These are phyloP conservation scores for Pythium myriotylum DNA, from an alignment of 352 stramenopile genomes.

Conservation along the genomic window DNA sequence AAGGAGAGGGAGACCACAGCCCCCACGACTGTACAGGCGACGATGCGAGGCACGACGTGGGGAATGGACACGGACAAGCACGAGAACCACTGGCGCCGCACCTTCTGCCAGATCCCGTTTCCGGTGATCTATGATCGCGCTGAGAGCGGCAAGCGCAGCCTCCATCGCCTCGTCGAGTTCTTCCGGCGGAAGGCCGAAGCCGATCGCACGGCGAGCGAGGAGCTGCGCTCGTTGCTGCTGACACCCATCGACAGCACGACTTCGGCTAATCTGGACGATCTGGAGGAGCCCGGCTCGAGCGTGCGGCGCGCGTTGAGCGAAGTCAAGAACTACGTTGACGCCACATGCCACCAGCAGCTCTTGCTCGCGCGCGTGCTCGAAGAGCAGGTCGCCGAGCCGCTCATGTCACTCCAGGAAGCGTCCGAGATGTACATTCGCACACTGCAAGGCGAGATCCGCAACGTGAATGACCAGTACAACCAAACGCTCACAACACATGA, in stretches of 20 bases:
- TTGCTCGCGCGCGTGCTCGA: conserved; percentile 77
- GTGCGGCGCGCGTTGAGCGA: conserved; percentile 63
- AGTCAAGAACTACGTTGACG: conserved; percentile 63
- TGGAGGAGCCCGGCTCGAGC: conserved; percentile 73
- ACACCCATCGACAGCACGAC: conserved; percentile 28
- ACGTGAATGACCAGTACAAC: conserved; percentile 74
- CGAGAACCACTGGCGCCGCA: conserved; percentile 86
- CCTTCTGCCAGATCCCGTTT: conserved; percentile 88
- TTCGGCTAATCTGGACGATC: conserved; percentile 43
- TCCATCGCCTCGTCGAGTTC: conserved; percentile 72
- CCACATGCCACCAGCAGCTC: conserved; percentile 66
- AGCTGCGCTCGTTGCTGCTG: conserved; percentile 57
- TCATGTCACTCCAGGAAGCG: conserved; percentile 75
- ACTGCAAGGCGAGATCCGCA: conserved; percentile 73
- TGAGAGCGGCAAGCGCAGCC: conserved; percentile 74
- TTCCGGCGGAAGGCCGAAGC: conserved; percentile 67
- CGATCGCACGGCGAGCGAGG: conserved; percentile 61
- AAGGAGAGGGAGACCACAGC: too few species aligned
- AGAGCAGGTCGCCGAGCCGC: conserved; percentile 77
- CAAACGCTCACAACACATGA: conserved; percentile 42
- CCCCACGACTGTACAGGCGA: too few species aligned
- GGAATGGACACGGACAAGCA: conserved; percentile 48
- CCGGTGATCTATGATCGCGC: conserved; percentile 78
- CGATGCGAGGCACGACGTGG: conserved; percentile 34
- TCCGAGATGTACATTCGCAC: conserved; percentile 82